phyloP scores from a whole-genome alignment of 2,329 filamentous ascomycete genomes.

The Fusarium tanahbumbuense region DNA sequence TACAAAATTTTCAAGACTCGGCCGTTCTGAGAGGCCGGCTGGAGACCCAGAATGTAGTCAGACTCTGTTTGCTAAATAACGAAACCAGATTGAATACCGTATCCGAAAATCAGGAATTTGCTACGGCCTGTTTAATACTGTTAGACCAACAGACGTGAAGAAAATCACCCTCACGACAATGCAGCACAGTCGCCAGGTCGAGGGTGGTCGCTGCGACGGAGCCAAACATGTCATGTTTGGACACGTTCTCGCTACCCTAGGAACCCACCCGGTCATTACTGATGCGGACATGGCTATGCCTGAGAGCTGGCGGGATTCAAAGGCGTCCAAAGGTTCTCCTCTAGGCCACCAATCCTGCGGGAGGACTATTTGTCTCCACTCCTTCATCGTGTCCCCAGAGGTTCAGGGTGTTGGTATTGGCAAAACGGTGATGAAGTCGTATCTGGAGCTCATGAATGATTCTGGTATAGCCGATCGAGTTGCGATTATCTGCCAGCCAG shows the following conservation, averaged over 20 bases:
- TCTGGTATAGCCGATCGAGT: constrained; percentile 77
- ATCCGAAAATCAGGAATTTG: constrained; percentile 66
- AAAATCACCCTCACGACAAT: constrained; percentile 64
- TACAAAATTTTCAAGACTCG: not conserved
- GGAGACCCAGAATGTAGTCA: not conserved
- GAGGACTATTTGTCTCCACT: constrained; percentile 83
- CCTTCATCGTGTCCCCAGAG: constrained; percentile 80
- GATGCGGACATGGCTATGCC: constrained; percentile 83
- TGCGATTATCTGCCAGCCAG: constrained; percentile 80
- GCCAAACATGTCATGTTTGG: constrained; percentile 72
- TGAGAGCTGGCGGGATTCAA: constrained; percentile 69
- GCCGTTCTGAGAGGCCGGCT: not conserved
- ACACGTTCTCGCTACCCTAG: constrained; percentile 82
- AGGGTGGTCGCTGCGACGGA: constrained; percentile 56
- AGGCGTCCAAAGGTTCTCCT: constrained; percentile 54
- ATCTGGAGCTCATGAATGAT: constrained; percentile 79
- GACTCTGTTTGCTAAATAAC: constrained; percentile 6
- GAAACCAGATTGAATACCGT: constrained; percentile 48
- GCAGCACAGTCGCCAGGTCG: constrained; percentile 64
- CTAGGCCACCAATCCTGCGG: constrained; percentile 79
- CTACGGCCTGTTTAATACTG: constrained; percentile 82
- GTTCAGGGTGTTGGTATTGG: constrained; percentile 81
- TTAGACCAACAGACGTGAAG: constrained; percentile 59
- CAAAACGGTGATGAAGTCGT: constrained; percentile 78
- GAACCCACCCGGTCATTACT: constrained; percentile 70